A percentile compares a stretch with the other conserved stretches of the same genome.
phyloP scores from a whole-genome alignment of 306 rosid species.

The Hippophae tibetana region DNA sequence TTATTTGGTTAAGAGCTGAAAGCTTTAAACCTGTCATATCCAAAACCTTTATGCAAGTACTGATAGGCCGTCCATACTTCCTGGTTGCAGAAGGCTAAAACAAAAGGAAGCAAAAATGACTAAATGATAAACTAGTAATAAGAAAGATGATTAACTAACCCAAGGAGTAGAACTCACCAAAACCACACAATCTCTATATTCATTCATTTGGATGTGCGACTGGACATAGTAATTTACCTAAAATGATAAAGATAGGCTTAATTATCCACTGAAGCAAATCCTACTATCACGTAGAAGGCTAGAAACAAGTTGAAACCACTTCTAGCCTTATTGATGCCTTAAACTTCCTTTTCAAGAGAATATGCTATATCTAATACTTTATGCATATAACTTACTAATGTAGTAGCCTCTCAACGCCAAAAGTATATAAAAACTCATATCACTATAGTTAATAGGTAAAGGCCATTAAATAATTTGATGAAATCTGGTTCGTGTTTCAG shows the following conservation, averaged over 20 bases:
- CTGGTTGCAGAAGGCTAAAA: constrained; percentile 62
- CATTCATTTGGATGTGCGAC: constrained; percentile 89
- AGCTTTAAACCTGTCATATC: constrained; percentile 93
- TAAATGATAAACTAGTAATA: background rate
- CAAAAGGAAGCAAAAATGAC: constrained; percentile 14
- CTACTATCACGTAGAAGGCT: background rate
- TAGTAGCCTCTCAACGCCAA: background rate
- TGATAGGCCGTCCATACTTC: constrained; percentile 62
- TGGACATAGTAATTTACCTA: constrained; percentile 89
- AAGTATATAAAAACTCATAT: background rate
- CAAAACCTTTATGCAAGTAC: constrained; percentile 78
- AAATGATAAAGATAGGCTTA: background rate
- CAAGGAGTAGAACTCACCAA: constrained; percentile 39
- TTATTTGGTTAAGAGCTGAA: constrained; percentile 77
- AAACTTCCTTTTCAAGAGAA: too few relatives aligned
- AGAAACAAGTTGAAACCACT: background rate
- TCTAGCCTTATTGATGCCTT: too few relatives aligned
- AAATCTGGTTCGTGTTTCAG: background rate
- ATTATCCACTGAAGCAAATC: background rate
- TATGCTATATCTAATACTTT: too few relatives aligned
- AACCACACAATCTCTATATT: constrained; percentile 81
- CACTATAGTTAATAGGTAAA: background rate
- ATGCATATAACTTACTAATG: too few relatives aligned
- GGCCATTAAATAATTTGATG: background rate
- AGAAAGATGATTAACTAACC: constrained; percentile 12